Base-by-base conservation (phyloP, 2,329 filamentous ascomycete species). In the Trichoderma simmonsii region DNA sequence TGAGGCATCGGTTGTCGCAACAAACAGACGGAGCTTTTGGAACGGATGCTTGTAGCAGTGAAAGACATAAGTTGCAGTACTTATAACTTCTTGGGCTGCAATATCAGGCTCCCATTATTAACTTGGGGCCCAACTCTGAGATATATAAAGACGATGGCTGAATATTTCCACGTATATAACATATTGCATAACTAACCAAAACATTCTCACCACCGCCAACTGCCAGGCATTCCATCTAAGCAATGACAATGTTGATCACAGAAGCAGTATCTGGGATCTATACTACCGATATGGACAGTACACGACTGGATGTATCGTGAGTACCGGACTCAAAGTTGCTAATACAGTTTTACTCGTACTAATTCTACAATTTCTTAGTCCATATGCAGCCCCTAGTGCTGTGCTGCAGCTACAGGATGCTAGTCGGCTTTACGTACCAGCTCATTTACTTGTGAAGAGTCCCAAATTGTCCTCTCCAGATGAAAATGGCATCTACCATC, bases 401-500 rank as follows among this genome's bases (percentile, higher is more conserved):
- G 28, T 30, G 15, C 12, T 72, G 21, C 11, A 48, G 9, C 60
- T 72, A 32, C 30, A 65, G 21, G 71, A 70, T 34, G 48, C 12
- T 24, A 72, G 66, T 28, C 65, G 56, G 18, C 51, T 72, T 14
- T 70, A 64, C 6, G 21, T 72, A 26, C 71, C 71, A 9, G 26
- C 48, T 21, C 66, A 51, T 28, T 62, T 72, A 15, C 60, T 72
- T 30, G 4, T 11, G 21, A 34, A 60, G 26, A 59, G n/a, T n/a
- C 65, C 51, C 6, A 56, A 34, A 12, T n/a, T 70, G 3, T 21
- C 32, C 6, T 70, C 34, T 63, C 15, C 36, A 28, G 12, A 9
- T 28, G 11, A n/a, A 28, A 8, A 51, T 21, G 51, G 30, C 21
- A n/a, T 30, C n/a, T 48, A 63, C 3, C 63, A 24, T 15, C 34